These are phyloP conservation scores for Nicotiana noctiflora DNA, from an alignment of 257 asterid species.

Conservation along the genomic window DNA sequence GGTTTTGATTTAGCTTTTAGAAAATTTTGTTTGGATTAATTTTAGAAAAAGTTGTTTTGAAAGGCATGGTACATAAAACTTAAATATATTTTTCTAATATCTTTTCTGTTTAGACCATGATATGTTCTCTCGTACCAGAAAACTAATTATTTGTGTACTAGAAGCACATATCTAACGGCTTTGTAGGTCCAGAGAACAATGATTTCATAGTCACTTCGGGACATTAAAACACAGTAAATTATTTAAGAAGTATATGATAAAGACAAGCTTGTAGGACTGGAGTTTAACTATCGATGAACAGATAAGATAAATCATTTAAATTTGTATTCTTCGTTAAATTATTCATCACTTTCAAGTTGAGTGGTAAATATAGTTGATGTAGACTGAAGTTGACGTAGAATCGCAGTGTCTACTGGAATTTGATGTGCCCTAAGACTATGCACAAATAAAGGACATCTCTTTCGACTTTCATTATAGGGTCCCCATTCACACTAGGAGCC, in stretches of 20 bases:
- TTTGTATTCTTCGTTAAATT: too few species aligned
- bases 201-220: slow-evolving; percentile 9
- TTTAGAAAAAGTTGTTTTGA: too few species aligned
- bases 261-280: too few species aligned
- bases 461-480: neutral
- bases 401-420: neutral
- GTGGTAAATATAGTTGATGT: neutral
- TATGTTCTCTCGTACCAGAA: neutral
- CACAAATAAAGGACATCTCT: neutral
- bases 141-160: neutral
- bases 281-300: too few species aligned
- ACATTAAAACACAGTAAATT: neutral
- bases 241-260: too few species aligned
- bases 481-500: neutral
- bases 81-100: too few species aligned
- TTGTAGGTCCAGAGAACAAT: neutral
- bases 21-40: too few species aligned
- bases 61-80: too few species aligned
- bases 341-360: too few species aligned
- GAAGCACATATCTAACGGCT: neutral
- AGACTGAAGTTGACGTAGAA: slow-evolving; percentile 8
- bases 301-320: too few species aligned
- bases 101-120: too few species aligned
- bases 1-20: too few species aligned
- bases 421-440: slow-evolving; percentile 4